Evolutionary conservation across 2,329 filamentous ascomycete species (phyloP).

Genomic region (Fusarium marasasianum): DNA sequence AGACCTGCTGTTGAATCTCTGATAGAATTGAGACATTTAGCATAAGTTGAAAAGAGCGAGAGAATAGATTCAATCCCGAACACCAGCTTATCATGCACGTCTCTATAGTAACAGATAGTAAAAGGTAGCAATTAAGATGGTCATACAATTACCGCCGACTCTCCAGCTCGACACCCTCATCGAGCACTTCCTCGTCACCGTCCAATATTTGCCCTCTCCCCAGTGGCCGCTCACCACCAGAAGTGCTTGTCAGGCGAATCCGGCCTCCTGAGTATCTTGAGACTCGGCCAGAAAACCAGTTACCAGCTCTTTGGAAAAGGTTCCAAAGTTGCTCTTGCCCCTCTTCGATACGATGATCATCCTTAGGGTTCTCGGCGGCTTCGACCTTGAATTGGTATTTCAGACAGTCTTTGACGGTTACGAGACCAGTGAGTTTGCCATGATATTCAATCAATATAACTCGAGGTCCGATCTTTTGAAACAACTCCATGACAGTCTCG

Average conservation of each 20-base stretch:
- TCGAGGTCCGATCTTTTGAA: constrained; percentile 95
- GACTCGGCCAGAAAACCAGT: constrained; percentile 68
- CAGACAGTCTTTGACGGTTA: constrained; percentile 96
- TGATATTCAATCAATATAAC: constrained; percentile 94
- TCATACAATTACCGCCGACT: constrained; percentile 42
- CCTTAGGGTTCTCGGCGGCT: constrained; percentile 77
- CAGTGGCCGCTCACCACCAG: constrained; percentile 49
- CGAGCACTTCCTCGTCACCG: constrained; percentile 53
- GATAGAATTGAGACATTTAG: not conserved
- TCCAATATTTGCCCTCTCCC: constrained; percentile 58
- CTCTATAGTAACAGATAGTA: constrained; percentile 24
- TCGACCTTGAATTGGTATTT: constrained; percentile 98
- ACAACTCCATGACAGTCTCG: constrained; percentile 98
- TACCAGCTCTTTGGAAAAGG: constrained; percentile 60
- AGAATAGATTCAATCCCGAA: constrained; percentile 25
- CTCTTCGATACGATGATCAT: constrained; percentile 64
- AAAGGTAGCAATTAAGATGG: constrained; percentile 1
- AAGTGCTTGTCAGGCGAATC: constrained; percentile 59
- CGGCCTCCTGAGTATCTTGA: constrained; percentile 64
- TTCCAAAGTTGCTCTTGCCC: constrained; percentile 74
- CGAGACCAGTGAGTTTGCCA: constrained; percentile 82
- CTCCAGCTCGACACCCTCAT: constrained; percentile 57
- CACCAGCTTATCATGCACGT: constrained; percentile 33
- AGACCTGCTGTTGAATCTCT: not conserved
- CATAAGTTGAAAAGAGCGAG: not conserved